phyloP scores from a whole-genome alignment of 1,139 yeast species.

The Zygoascus sp. region DNA sequence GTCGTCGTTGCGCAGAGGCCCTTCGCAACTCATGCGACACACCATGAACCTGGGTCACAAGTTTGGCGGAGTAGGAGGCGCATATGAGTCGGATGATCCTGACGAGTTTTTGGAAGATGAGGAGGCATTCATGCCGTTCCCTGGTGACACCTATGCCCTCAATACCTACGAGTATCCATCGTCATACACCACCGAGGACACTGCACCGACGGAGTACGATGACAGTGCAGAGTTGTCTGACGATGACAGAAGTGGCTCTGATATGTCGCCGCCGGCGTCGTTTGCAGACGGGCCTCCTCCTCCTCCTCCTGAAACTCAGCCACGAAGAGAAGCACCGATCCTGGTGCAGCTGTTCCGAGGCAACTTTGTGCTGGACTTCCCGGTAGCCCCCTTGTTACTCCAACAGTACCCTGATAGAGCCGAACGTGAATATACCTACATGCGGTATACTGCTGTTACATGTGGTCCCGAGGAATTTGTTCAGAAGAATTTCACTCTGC shows the following conservation, averaged over 20 bases:
- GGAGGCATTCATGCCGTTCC: slow-evolving; percentile 33
- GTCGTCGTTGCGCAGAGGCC: neutral
- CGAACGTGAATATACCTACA: slow-evolving; percentile 65
- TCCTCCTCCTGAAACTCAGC: slow-evolving; percentile 30
- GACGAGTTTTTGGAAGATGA: slow-evolving; percentile 26
- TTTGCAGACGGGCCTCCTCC: slow-evolving; percentile 13
- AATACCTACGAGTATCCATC: slow-evolving; percentile 37
- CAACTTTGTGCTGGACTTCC: slow-evolving; percentile 74
- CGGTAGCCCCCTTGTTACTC: slow-evolving; percentile 59
- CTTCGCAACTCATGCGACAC: neutral
- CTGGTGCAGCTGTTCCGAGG: slow-evolving; percentile 60
- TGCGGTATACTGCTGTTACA: slow-evolving; percentile 80
- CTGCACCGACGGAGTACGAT: slow-evolving; percentile 22
- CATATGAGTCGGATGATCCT: slow-evolving; percentile 22
- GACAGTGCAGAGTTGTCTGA: slow-evolving; percentile 20
- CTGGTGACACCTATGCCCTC: slow-evolving; percentile 39
- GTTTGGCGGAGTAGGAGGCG: neutral
- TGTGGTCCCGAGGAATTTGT: slow-evolving; percentile 68
- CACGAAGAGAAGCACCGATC: slow-evolving; percentile 37
- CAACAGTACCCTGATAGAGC: slow-evolving; percentile 50
- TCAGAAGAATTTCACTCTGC: slow-evolving; percentile 53
- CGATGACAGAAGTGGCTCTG: slow-evolving; percentile 9
- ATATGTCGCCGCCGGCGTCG: neutral
- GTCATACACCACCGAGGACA: slow-evolving; percentile 19
- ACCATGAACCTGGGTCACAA: neutral